Conservation (phyloP, 768 basidiomycete genomes). For the Butyriboletus loyo region DNA sequence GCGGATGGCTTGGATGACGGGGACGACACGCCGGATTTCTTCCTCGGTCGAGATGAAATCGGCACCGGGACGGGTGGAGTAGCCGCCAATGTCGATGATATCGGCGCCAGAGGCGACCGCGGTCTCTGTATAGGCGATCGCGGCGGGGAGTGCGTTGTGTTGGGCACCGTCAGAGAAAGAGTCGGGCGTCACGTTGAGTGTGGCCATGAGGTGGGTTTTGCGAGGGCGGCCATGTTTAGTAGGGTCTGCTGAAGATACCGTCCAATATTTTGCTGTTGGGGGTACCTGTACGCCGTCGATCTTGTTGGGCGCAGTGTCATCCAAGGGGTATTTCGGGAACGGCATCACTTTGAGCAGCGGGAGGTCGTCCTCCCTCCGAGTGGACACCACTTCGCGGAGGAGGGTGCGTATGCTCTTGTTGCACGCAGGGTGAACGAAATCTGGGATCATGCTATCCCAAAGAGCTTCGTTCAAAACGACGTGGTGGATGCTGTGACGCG, state of each 20-base stretch:
- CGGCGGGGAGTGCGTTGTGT: conserved; percentile 50
- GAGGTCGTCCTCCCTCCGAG: conserved; percentile 30
- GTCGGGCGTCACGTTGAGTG: conserved; percentile 91
- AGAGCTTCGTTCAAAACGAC: background rate
- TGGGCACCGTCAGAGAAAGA: conserved; percentile 89
- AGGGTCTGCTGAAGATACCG: conserved; percentile 17
- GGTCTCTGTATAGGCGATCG: conserved; percentile 48
- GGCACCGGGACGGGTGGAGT: conserved; percentile 86
- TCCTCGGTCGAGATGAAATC: conserved; percentile 62
- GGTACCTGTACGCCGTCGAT: conserved; percentile 13
- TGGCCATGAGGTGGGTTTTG: conserved; percentile 82
- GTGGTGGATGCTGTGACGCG: background rate
- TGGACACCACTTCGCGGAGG: conserved; percentile 39
- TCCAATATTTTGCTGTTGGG: conserved; percentile 25
- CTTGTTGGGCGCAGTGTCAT: conserved; percentile 5
- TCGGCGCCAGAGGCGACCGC: conserved; percentile 59
- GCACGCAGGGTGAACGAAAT: conserved; percentile 61
- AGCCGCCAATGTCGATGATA: conserved; percentile 91
- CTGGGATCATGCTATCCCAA: conserved; percentile 69
- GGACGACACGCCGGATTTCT: conserved; percentile 70
- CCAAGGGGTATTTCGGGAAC: conserved; percentile 56
- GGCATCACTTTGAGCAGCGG: conserved; percentile 74
- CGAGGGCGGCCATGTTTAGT: conserved; percentile 13
- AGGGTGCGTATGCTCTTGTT: conserved; percentile 46
- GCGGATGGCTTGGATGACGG: conserved; percentile 62